Evolutionary conservation across 306 rosid genomes (phyloP).

Genomic region (Alnus rubra): DNA sequence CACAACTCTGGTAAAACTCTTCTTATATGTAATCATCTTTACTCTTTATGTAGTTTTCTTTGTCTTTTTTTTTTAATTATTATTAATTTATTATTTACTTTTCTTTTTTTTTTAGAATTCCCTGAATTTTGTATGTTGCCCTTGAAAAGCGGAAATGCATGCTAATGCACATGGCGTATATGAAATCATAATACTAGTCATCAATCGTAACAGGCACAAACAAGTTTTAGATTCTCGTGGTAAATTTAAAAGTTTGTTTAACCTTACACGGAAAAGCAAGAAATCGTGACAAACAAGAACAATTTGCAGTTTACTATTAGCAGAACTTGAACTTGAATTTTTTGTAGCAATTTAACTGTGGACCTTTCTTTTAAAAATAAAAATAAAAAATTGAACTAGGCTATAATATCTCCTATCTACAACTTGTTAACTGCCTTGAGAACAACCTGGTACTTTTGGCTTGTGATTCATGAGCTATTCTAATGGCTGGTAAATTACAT

Average conservation of each 20-base stretch:
- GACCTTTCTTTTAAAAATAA: background rate
- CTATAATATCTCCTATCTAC: background rate
- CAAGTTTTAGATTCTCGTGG: background rate
- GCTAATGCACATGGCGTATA: background rate
- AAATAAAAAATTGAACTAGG: background rate
- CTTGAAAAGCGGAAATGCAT: background rate
- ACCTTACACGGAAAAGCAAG: background rate
- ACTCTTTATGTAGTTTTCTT: background rate
- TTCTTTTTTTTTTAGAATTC: background rate
- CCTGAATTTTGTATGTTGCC: background rate
- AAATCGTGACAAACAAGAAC: background rate
- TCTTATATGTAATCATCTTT: slow-evolving; percentile 12
- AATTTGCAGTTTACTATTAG: background rate
- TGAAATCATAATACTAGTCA: background rate
- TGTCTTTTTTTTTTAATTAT: background rate
- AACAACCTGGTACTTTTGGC: background rate
- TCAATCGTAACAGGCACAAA: background rate
- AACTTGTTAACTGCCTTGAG: background rate
- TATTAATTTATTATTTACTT: background rate
- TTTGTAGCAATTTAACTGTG: background rate
- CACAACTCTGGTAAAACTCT: slow-evolving; percentile 57
- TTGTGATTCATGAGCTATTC: background rate
- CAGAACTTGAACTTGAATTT: background rate
- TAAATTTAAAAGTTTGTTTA: background rate
- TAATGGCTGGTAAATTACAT: background rate